Evolutionary conservation across 1,139 yeast genomes (phyloP), one percentile per base, ranked within the genome.

Genomic region (Suhomyces choctaworum): DNA sequence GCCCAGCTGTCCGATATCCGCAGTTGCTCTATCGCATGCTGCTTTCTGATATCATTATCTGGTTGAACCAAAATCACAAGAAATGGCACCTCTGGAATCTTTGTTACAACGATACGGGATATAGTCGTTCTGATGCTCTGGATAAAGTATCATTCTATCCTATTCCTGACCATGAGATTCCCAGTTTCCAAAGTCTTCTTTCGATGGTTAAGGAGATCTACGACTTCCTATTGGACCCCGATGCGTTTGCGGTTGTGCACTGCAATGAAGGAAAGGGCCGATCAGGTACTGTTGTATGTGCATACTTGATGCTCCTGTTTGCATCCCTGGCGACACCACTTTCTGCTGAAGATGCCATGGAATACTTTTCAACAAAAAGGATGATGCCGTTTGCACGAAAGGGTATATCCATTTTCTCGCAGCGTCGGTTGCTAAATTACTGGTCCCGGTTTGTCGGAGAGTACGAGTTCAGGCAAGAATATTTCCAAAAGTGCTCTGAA

Each of bases 181-280:
- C 96, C 0, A 74, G 89, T 0, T 70, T 90, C 36, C 47, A 56
- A 0, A 48, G 75, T 10, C 52, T 90, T 11, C 55, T 73, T 2
- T 46, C 51, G 2, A 56, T 76, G 2, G 66, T 80, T 0, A 50
- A 54, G 11, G 73, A 71, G 1, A 72, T 90, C 7, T 62, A 70
- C 31, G 45, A 48, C 1, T 82, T 58, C 44, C 51, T 83, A 21
- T n/a, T 7, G 13, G 8, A 29, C 2, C 19, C 28, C n/a, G 9
- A 10, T 1, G 19, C 42, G 2, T 80, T 80, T 1, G 94, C 85
- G 0, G 73, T 89, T 0, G 59, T 90, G 7, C 97, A 92, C 54
- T 92, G 97, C 54, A 82, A 85, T 50, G 89, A 88, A 40, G 97
- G 97, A 0, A 90, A 88, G 55, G 97, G 97, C 0, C 64, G 97